Evolutionary conservation across 140 eudicot genomes (phyloP).

Genomic region (Erigeron philadelphicus): DNA sequence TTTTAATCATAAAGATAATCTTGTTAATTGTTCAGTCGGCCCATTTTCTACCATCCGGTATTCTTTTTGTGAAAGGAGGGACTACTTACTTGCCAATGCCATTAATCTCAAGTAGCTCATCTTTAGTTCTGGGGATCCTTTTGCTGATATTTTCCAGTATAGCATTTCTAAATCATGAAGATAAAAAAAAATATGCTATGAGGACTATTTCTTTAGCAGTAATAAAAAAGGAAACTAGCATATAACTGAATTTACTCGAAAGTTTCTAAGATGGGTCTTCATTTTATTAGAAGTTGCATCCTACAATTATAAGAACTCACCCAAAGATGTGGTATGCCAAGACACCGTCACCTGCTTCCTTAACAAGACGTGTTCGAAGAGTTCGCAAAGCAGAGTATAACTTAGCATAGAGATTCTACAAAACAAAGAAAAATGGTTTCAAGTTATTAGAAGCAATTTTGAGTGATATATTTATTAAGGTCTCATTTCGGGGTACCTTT

Average conservation of each 20-base stretch:
- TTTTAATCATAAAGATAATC: too few species aligned
- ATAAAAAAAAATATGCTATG: conserved; percentile 17
- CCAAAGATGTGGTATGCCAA: conserved; percentile 68
- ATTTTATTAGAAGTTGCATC: background rate
- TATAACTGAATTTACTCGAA: background rate
- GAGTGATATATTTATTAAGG: background rate
- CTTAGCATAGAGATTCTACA: conserved; percentile 53
- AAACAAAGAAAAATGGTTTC: background rate
- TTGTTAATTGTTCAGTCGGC: background rate
- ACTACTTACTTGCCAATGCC: conserved; percentile 88
- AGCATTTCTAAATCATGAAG: conserved; percentile 42
- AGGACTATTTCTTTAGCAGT: background rate
- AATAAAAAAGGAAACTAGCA: background rate
- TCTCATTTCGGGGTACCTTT: background rate
- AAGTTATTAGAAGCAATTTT: background rate
- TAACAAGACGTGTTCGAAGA: conserved; percentile 58
- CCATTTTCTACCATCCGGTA: background rate
- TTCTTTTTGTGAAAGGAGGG: conserved; percentile 1
- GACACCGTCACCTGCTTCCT: conserved; percentile 62
- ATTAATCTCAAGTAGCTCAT: conserved; percentile 70
- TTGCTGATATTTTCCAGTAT: conserved; percentile 53
- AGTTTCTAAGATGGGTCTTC: background rate
- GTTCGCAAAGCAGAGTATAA: conserved; percentile 48
- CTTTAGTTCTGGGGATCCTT: conserved; percentile 64
- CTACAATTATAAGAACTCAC: conserved; percentile 33